These are phyloP conservation scores for Simmondsia chinensis DNA, from an alignment of 148 eudicot genomes.

Conservation along the genomic window DNA sequence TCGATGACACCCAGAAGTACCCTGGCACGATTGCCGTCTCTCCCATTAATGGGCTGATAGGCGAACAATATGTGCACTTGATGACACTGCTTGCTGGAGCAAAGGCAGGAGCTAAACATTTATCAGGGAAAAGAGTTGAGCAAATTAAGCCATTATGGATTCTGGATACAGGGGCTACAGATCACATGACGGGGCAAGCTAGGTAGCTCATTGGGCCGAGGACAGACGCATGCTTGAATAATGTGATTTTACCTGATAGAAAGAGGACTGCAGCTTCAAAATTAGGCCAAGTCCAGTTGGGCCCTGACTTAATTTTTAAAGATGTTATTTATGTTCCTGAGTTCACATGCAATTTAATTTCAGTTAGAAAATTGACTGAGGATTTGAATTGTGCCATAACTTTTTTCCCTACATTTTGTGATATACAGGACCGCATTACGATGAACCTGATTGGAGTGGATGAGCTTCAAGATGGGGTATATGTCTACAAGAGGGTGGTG, in stretches of 20 bases:
- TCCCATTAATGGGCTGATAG: too few species aligned
- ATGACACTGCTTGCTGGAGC: background rate
- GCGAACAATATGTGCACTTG: background rate
- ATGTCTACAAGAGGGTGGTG: background rate
- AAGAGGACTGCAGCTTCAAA: background rate
- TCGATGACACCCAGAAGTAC: too few species aligned
- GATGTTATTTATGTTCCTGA: background rate
- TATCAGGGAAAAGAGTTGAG: background rate
- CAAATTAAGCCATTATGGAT: too few species aligned
- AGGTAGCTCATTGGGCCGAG: background rate
- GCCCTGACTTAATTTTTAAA: background rate
- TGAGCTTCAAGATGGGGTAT: background rate
- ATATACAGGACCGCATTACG: background rate
- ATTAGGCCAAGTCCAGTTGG: background rate
- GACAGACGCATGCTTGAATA: background rate
- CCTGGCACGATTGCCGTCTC: too few species aligned
- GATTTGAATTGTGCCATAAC: background rate
- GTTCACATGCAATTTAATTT: background rate
- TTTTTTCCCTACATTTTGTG: background rate
- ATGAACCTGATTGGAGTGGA: conserved; percentile 1
- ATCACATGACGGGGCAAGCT: background rate
- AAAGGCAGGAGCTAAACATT: background rate
- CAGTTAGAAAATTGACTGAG: background rate
- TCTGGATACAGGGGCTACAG: background rate
- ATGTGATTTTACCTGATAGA: background rate